Evolutionary conservation across 768 basidiomycete species (phyloP).

Genomic region (Auriscalpium orientale): DNA sequence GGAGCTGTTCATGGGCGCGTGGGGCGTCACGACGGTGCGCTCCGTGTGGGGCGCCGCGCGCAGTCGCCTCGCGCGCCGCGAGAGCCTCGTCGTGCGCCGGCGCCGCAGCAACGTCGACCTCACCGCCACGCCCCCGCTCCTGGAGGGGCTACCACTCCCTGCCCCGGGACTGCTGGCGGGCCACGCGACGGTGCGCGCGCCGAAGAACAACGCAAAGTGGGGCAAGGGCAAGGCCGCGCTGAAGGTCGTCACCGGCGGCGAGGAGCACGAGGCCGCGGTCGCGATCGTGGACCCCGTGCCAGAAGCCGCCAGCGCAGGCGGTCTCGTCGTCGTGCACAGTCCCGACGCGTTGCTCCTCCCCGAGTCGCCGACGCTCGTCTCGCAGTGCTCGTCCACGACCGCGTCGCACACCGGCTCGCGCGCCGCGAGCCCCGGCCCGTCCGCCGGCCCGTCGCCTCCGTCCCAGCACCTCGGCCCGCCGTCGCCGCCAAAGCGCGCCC

Average conservation of each 20-base stretch:
- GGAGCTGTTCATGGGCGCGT: constrained; percentile 47
- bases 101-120: constrained; percentile 38
- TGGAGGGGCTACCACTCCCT: not conserved
- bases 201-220: not conserved
- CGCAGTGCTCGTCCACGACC: constrained; percentile 10
- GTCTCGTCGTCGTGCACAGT: not conserved
- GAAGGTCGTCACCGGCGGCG: not conserved
- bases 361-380: constrained; percentile 10
- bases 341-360: constrained; percentile 1
- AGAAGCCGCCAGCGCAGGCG: not conserved
- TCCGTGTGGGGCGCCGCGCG: constrained; percentile 47
- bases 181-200: not conserved
- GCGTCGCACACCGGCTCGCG: constrained; percentile 15
- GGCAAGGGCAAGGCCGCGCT: not conserved
- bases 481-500: constrained; percentile 31
- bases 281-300: not conserved
- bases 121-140: not conserved
- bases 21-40: constrained; percentile 50
- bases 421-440: constrained; percentile 4
- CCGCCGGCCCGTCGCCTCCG: too few relatives aligned
- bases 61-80: constrained; percentile 53
- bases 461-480: constrained; percentile 5
- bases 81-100: constrained; percentile 61
- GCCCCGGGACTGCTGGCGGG: not conserved
- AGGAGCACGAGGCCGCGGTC: not conserved